Percentiles rank a stretch among this genome's conserved stretches.
Evolutionary conservation across 768 basidiomycete species (phyloP).

Genomic region (Hemileccinum rubropunctum): DNA sequence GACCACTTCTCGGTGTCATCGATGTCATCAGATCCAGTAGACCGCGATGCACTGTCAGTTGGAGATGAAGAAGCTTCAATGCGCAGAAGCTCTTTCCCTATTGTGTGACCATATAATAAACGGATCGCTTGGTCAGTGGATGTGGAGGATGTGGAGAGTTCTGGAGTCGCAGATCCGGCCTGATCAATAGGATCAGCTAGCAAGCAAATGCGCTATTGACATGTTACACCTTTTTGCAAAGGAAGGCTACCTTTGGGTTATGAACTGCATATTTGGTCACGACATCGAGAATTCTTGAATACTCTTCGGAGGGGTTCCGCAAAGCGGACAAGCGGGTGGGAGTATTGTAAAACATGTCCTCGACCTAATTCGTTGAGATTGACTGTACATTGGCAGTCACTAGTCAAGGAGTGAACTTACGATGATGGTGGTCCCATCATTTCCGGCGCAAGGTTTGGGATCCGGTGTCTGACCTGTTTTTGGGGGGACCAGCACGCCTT

Average conservation of each 20-base stretch:
- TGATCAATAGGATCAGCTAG: constrained; percentile 29
- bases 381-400: neutral
- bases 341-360: constrained; percentile 93
- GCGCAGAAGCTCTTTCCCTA: constrained; percentile 73
- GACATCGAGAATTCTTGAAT: constrained; percentile 86
- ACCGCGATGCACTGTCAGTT: constrained; percentile 21
- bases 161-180: constrained; percentile 72
- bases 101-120: constrained; percentile 73
- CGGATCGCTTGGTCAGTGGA: constrained; percentile 72
- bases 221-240: constrained; percentile 79
- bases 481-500: constrained; percentile 67
- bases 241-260: constrained; percentile 83
- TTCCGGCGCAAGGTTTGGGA: constrained; percentile 89
- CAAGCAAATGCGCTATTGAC: neutral
- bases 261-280: constrained; percentile 93
- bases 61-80: constrained; percentile 36
- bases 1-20: constrained; percentile 55
- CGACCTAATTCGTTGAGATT: constrained; percentile 57
- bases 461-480: constrained; percentile 72
- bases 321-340: constrained; percentile 85
- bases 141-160: constrained; percentile 73
- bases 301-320: constrained; percentile 85
- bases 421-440: constrained; percentile 88
- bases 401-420: constrained; percentile 40
- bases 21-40: constrained; percentile 17